phyloP scores from a whole-genome alignment of 805 yeast species.

The Kluyveromyces aestuarii region DNA sequence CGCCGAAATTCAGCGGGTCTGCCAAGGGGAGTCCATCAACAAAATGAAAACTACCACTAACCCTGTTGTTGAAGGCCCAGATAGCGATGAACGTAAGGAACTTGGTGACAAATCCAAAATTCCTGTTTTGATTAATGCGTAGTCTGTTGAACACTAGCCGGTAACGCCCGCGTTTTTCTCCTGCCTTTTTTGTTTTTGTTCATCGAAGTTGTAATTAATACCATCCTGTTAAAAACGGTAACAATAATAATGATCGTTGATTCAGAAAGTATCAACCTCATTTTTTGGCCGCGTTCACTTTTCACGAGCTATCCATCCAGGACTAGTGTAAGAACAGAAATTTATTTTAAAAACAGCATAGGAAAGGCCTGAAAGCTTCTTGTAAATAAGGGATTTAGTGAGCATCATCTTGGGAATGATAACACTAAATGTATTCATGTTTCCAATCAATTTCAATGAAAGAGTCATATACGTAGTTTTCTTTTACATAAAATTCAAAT shows the following conservation, averaged over 20 bases:
- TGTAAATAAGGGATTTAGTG: background rate
- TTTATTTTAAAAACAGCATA: background rate
- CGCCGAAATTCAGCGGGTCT: constrained; percentile 82
- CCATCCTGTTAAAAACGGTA: background rate
- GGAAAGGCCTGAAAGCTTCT: background rate
- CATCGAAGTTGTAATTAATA: background rate
- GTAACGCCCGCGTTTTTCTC: background rate
- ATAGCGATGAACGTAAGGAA: constrained; percentile 36
- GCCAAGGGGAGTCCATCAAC: constrained; percentile 65
- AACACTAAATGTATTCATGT: background rate
- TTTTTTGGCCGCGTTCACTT: background rate
- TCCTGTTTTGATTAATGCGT: constrained; percentile 25
- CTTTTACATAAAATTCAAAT: background rate
- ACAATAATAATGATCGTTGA: background rate
- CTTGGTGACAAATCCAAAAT: constrained; percentile 27
- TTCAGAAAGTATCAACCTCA: background rate
- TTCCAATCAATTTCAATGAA: background rate
- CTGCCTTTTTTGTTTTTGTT: background rate
- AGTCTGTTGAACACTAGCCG: background rate
- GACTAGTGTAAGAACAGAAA: background rate
- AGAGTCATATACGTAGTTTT: background rate
- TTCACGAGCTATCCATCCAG: background rate
- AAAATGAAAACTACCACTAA: constrained; percentile 65
- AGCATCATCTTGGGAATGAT: background rate
- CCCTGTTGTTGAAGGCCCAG: constrained; percentile 57